Base-by-base conservation (phyloP, 345 rosid species). In the Citrus mangshanensis region DNA sequence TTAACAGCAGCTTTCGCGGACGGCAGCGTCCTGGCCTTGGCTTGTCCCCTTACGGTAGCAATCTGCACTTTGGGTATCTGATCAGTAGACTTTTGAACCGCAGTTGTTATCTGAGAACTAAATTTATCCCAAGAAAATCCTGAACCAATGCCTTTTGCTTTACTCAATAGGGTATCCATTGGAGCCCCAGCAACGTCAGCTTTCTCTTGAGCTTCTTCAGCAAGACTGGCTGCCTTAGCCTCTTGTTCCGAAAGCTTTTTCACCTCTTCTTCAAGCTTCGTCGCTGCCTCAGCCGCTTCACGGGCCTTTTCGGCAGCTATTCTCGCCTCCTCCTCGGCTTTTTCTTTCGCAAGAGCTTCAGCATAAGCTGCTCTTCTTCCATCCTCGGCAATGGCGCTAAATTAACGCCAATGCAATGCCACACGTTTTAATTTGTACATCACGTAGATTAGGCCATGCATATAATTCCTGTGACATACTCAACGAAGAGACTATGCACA, bases 11-110 rank as follows among this genome's bases (percentile, higher is more conserved):
- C 98, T 85, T 88, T 92, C 83, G 84, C 80, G 70, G 89, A 66
- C 2, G 87, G 88, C 73, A 95, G 84, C 16, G 86, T 85, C 78
- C 89, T 90, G 25, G 97, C 99, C 84, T 85, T 92, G 4, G 94
- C 91, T 78, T 91, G 97, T 77, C 99, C 99, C 77, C 98, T 84
- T 3, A 92, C 89, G 0, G 98, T 92, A 58, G 99, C 99, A 18
- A 96, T 34, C 89, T 91, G 97, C 64, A 89, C 91, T 72, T 84
- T 84, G 6, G 89, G 80, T 40, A 84, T 83, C 69, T 88, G 58
- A 18, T 54, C 88, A 1, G 62, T 65, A 3, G 84, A 71, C 40
- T 84, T 86, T 77, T 85, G 91, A 80, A 82, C 89, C 21, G 95
- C 88, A 27, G 80, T 87, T 6, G 89, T 46, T 16, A 93, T 32